A percentile compares a stretch with the other conserved stretches of the same genome.
phyloP scores from a whole-genome alignment of 129 eudicot species.

The Escallonia rubra region DNA sequence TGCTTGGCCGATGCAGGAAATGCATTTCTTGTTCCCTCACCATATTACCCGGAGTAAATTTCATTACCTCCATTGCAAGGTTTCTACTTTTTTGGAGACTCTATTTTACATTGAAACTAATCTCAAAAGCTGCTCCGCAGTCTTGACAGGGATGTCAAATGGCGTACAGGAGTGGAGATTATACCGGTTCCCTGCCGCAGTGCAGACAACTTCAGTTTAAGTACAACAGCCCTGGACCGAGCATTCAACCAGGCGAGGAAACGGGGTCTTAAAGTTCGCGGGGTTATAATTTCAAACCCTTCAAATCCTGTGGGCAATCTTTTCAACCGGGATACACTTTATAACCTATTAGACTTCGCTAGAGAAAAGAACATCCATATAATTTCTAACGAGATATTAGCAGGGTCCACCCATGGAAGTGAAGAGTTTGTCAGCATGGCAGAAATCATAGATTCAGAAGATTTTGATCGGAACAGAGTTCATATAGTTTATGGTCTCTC shows the following conservation, averaged over 20 bases:
- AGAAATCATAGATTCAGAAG: conserved; percentile 54
- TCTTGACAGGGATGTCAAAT: conserved; percentile 80
- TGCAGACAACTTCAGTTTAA: conserved; percentile 64
- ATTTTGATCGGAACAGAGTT: conserved; percentile 47
- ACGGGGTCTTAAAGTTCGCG: conserved; percentile 74
- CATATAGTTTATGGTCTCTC: conserved; percentile 68
- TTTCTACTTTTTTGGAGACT: background rate
- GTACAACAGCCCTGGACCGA: conserved; percentile 52
- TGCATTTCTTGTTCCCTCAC: conserved; percentile 91
- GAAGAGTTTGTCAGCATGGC: conserved; percentile 80
- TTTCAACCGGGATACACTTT: conserved; percentile 51
- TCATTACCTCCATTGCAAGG: background rate
- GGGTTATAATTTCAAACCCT: conserved; percentile 73
- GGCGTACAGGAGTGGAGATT: conserved; percentile 84
- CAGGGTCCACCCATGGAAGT: conserved; percentile 41
- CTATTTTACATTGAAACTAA: background rate
- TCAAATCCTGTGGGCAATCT: conserved; percentile 74
- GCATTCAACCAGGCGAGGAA: conserved; percentile 82
- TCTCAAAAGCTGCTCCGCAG: conserved; percentile 27
- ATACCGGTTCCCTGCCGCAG: conserved; percentile 91
- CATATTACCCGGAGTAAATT: conserved; percentile 76
- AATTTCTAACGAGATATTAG: conserved; percentile 56
- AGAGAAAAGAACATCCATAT: conserved; percentile 79
- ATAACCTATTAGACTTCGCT: conserved; percentile 71
- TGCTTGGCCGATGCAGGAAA: conserved; percentile 84